phyloP scores from a whole-genome alignment of 805 yeast genomes.

The Candida multigemmis region DNA sequence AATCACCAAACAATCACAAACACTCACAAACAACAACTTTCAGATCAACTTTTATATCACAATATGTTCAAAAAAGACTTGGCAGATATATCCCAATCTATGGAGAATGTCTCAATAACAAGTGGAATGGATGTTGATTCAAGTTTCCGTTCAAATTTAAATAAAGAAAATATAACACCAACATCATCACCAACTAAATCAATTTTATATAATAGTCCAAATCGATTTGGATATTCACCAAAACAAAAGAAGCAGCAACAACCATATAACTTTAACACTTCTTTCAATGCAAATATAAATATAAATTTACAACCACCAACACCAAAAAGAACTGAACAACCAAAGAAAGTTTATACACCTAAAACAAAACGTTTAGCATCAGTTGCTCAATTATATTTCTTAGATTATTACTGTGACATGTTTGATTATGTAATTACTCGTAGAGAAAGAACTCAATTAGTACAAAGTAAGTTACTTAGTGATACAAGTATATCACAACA shows the following conservation, averaged over 20 bases:
- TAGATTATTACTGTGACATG: constrained; percentile 94
- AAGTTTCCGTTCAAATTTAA: constrained; percentile 12
- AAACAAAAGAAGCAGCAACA: no score
- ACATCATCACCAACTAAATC: constrained; percentile 25
- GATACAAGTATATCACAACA: constrained; percentile 35
- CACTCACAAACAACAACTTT: no score
- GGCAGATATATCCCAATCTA: constrained; percentile 30
- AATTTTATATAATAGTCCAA: constrained; percentile 23
- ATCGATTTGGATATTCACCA: constrained; percentile 1
- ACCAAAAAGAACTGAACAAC: constrained; percentile 7
- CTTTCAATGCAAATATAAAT: constrained; percentile 7
- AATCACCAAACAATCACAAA: no score
- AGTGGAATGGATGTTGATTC: constrained; percentile 33
- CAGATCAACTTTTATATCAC: no score
- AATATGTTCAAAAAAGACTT: constrained; percentile 14
- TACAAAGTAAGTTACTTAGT: constrained; percentile 47
- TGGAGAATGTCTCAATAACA: constrained; percentile 33
- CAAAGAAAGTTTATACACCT: constrained; percentile 50
- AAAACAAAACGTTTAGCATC: constrained; percentile 81
- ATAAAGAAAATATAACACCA: constrained; percentile 31
- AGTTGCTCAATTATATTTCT: constrained; percentile 87
- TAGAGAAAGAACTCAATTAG: constrained; percentile 70
- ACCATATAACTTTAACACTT: constrained; percentile 2
- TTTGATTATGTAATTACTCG: constrained; percentile 86
- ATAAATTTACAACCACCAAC: constrained; percentile 3